Base-by-base conservation (phyloP, 345 rosid genomes). In the Populus davidiana region DNA sequence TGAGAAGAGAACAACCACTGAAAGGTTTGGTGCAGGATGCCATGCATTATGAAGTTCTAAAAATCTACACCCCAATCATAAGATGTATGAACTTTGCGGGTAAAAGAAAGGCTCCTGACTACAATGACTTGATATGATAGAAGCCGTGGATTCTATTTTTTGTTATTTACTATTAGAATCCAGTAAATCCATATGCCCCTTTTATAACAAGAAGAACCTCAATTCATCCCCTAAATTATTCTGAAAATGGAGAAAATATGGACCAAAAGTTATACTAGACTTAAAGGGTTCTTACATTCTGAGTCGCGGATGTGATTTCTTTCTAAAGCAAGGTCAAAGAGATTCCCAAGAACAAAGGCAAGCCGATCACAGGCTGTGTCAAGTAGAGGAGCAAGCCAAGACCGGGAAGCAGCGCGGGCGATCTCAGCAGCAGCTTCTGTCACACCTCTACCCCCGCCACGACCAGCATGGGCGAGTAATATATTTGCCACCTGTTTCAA, bases 341-440 rank as follows among this genome's bases (percentile, higher is more conserved):
- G 94, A 81, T 90, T 91, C 79, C 89, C 89, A 56, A 96, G 80
- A 54, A 96, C 99, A 83, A 93, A 93, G 75, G 94, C 92, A 75
- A 96, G 97, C 70, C 98, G 83, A 72, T 96, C 96, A 63, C 99
- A 96, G 71, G 96, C 98, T 65, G 97, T 91, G 83, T 92, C 97
- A 78, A 96, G 96, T 54, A 96, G 91, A 67, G 99, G 99, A 87
- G 98, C 90, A 16, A 96, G 93, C 99, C 99, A 96, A 71, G 98
- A 91, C 68, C 95, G 88, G 29, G 98, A 94, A 80, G 99, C 98
- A 8, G 99, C 88, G 54, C 97, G 88, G 67, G 99, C 96, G 71
- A 96, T 93, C 84, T 96, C 98, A 81, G 98, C 96, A 63, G 97
- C 91, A 72, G 98, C 99, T 85, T 96, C 99, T 25, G 93, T 81